Percentiles rank a stretch among this genome's conserved stretches.
phyloP scores from a whole-genome alignment of 345 rosid species.

The Eucalyptus regnans region DNA sequence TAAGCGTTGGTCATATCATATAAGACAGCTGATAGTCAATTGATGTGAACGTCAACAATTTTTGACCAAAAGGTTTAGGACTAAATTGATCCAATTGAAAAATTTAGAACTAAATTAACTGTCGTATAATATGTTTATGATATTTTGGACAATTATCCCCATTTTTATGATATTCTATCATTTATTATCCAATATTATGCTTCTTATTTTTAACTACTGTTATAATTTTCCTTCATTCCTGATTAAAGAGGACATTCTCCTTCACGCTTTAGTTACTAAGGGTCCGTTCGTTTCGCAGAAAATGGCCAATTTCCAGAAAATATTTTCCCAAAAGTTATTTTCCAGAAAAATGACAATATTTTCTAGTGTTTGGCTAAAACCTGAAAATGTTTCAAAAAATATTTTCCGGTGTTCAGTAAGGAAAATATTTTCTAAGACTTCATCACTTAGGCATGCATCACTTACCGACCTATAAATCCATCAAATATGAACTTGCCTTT shows the following conservation, averaged over 20 bases:
- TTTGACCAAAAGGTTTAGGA: rapidly evolving
- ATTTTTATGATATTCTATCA: neutral
- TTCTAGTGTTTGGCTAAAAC: too few relatives aligned
- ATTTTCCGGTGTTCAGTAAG: too few relatives aligned
- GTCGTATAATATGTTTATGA: rapidly evolving
- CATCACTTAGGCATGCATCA: too few relatives aligned
- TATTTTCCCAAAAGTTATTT: too few relatives aligned
- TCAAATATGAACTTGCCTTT: too few relatives aligned
- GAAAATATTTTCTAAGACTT: too few relatives aligned
- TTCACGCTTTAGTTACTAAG: neutral
- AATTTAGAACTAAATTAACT: rapidly evolving
- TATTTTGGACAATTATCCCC: neutral
- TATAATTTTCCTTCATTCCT: neutral
- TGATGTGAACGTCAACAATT: too few relatives aligned
- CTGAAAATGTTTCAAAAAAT: too few relatives aligned
- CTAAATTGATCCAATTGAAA: neutral
- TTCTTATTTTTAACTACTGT: neutral
- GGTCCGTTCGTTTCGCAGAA: too few relatives aligned
- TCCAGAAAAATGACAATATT: too few relatives aligned
- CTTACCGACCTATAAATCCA: too few relatives aligned
- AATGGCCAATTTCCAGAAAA: too few relatives aligned
- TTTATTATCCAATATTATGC: neutral
- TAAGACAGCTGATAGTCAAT: rapidly evolving
- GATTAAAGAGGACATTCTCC: neutral
- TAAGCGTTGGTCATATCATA: neutral